Percentiles rank a stretch among this genome's conserved stretches.
These are phyloP conservation scores for Lippia alba DNA, from an alignment of 305 asterid genomes.

Conservation along the genomic window DNA sequence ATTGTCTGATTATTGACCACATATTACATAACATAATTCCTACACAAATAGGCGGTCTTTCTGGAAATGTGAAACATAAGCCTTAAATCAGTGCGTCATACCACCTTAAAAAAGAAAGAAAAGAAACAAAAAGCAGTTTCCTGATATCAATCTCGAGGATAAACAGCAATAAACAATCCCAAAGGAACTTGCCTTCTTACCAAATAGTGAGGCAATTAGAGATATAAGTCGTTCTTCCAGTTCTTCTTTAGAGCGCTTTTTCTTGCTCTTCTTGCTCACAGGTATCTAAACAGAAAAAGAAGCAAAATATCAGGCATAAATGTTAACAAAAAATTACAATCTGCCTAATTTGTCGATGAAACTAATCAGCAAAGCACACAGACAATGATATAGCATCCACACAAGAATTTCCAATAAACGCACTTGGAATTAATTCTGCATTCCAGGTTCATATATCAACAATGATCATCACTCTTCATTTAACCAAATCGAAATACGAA, in stretches of 20 bases:
- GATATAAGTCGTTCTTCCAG: conserved; percentile 93
- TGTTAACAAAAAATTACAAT: not conserved
- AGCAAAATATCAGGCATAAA: conserved; percentile 22
- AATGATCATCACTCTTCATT: conserved; percentile 4
- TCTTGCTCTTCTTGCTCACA: conserved; percentile 92
- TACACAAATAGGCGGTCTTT: no score
- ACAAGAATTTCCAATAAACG: not conserved
- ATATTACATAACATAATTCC: conserved; percentile 16
- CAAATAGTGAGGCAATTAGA: conserved; percentile 87
- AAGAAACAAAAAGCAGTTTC: not conserved
- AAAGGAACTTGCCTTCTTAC: conserved; percentile 60
- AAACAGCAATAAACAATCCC: conserved; percentile 25
- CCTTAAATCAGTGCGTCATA: not conserved
- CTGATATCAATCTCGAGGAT: conserved; percentile 19
- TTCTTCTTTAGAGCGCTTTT: conserved; percentile 74
- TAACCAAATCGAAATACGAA: not conserved
- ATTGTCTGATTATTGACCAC: conserved; percentile 6
- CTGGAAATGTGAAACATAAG: no score
- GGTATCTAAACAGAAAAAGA: conserved; percentile 63
- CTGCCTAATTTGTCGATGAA: conserved; percentile 8
- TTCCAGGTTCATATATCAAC: conserved; percentile 4
- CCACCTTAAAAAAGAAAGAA: not conserved
- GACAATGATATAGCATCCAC: not conserved
- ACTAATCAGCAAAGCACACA: conserved; percentile 24
- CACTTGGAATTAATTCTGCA: not conserved